These are phyloP conservation scores for Xerocomellus amylosporus DNA, from an alignment of 768 basidiomycete species.

Conservation along the genomic window DNA sequence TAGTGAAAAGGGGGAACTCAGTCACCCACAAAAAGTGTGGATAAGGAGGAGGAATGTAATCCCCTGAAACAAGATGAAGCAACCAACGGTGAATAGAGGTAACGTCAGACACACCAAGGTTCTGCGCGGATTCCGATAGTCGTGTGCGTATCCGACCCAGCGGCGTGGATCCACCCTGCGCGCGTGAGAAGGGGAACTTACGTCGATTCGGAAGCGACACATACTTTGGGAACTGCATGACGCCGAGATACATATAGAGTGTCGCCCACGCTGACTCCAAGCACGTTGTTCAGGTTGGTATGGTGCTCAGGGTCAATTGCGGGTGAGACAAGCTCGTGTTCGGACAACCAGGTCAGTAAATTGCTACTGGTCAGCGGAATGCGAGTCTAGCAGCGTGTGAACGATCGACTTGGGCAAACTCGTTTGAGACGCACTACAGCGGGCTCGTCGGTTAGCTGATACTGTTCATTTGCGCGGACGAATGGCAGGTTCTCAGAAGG, in stretches of 20 bases:
- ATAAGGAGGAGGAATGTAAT: slow-evolving; percentile 48
- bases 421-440: slow-evolving; percentile 23
- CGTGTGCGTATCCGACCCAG: slow-evolving; percentile 69
- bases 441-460: slow-evolving; percentile 19
- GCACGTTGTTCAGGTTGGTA: slow-evolving; percentile 36
- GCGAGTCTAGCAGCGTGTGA: slow-evolving; percentile 41
- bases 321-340: slow-evolving; percentile 32
- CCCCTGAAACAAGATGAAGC: slow-evolving; percentile 41
- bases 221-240: slow-evolving; percentile 50
- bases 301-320: slow-evolving; percentile 27
- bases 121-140: slow-evolving; percentile 64
- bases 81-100: slow-evolving; percentile 1
- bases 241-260: slow-evolving; percentile 58
- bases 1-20: slow-evolving; percentile 91
- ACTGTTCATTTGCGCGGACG: slow-evolving; percentile 27
- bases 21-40: slow-evolving; percentile 95
- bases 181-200: slow-evolving; percentile 21
- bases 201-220: slow-evolving; percentile 15
- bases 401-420: not conserved
- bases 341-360: slow-evolving; percentile 44
- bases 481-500: slow-evolving; percentile 24
- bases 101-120: slow-evolving; percentile 47
- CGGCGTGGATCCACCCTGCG: slow-evolving; percentile 81
- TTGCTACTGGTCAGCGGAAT: slow-evolving; percentile 48
- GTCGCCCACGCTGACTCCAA: slow-evolving; percentile 49